These are phyloP conservation scores for Phaeosphaeriaceae sp. DNA, from an alignment of 2,329 filamentous ascomycete species.

Conservation along the genomic window DNA sequence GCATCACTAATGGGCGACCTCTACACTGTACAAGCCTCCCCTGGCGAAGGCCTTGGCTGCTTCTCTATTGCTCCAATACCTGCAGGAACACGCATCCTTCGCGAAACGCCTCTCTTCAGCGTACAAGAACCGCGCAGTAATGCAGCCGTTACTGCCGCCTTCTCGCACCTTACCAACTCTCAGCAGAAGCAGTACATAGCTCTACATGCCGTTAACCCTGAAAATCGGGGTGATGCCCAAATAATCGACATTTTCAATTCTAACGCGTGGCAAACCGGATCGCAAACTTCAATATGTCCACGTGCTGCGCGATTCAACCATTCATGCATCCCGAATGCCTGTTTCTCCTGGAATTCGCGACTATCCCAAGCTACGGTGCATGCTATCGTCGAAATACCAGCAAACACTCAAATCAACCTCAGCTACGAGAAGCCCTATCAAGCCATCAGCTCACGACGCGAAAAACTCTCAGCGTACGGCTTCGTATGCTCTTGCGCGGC, in stretches of 20 bases:
- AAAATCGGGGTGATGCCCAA: conserved; percentile 5
- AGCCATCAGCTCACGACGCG: conserved; percentile 16
- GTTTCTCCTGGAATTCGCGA: conserved; percentile 32
- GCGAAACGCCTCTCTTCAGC: conserved; percentile 44
- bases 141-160: conserved; percentile 16
- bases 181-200: conserved; percentile 21
- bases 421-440: conserved; percentile 37
- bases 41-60: conserved; percentile 47
- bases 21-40: conserved; percentile 27
- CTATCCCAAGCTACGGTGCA: conserved; percentile 25
- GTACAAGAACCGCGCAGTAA: conserved; percentile 32
- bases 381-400: conserved; percentile 33
- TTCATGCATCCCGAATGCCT: conserved; percentile 43
- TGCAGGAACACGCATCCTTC: conserved; percentile 44
- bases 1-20: conserved; percentile 16
- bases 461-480: conserved; percentile 28
- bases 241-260: conserved; percentile 31
- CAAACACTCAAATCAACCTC: conserved; percentile 39
- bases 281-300: conserved; percentile 34
- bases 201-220: conserved; percentile 15
- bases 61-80: conserved; percentile 40
- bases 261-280: conserved; percentile 27
- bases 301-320: conserved; percentile 45
- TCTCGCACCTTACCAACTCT: conserved; percentile 6
- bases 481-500: conserved; percentile 34